These are phyloP conservation scores for Serendipita sp. DNA, from an alignment of 768 basidiomycete genomes.

Conservation along the genomic window DNA sequence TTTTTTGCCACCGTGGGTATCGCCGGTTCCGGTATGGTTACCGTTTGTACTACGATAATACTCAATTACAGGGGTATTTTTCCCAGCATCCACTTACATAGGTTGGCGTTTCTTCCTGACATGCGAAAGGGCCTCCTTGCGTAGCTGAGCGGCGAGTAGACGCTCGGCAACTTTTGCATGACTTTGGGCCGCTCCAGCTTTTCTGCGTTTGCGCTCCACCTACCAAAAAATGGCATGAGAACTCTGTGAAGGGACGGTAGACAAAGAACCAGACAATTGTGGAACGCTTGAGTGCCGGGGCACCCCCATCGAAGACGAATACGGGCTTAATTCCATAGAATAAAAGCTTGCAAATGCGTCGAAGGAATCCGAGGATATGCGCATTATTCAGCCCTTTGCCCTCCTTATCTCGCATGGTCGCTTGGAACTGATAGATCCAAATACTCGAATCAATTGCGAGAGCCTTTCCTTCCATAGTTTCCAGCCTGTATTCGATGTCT, in stretches of 20 bases:
- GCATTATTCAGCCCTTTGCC: slow-evolving; percentile 82
- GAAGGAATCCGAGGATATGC: slow-evolving; percentile 78
- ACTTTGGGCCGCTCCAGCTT: slow-evolving; percentile 72
- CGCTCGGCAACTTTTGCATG: slow-evolving; percentile 81
- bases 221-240: slow-evolving; percentile 20
- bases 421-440: slow-evolving; percentile 99
- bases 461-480: slow-evolving; percentile 86
- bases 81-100: neutral
- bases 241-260: neutral
- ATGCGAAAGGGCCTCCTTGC: slow-evolving; percentile 70
- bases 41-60: slow-evolving; percentile 21
- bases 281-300: slow-evolving; percentile 71
- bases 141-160: slow-evolving; percentile 83
- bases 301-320: slow-evolving; percentile 97
- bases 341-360: slow-evolving; percentile 83
- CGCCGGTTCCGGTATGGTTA: slow-evolving; percentile 31
- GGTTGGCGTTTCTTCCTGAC: slow-evolving; percentile 24
- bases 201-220: slow-evolving; percentile 81
- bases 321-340: slow-evolving; percentile 98
- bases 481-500: slow-evolving; percentile 38
- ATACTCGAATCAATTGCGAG: slow-evolving; percentile 98
- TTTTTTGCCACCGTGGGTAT: slow-evolving; percentile 14
- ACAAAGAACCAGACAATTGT: slow-evolving; percentile 52
- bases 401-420: slow-evolving; percentile 96
- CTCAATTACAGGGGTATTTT: too few species aligned